Percentiles rank a stretch among this genome's conserved stretches.
phyloP scores from a whole-genome alignment of 2,329 filamentous ascomycete species.

The Alternaria sp. region DNA sequence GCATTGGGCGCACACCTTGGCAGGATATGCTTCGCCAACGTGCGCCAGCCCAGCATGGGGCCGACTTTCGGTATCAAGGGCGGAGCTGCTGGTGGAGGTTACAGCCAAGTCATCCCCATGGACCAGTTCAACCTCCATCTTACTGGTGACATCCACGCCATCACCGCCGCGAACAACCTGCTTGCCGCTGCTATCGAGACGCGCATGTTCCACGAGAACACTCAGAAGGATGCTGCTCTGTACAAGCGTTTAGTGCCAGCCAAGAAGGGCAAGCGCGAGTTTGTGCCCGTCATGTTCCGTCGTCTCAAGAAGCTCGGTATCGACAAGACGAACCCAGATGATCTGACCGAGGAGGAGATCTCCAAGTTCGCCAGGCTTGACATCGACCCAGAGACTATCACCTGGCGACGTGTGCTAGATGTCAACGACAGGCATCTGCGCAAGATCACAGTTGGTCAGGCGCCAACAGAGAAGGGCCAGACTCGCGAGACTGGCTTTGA shows the following conservation, averaged over 20 bases:
- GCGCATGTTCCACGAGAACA: constrained; percentile 96
- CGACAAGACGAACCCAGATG: constrained; percentile 89
- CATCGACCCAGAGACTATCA: constrained; percentile 96
- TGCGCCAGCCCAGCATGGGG: constrained; percentile 94
- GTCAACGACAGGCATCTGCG: constrained; percentile 96
- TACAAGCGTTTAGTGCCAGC: constrained; percentile 86
- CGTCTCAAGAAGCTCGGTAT: constrained; percentile 96
- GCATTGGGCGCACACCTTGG: constrained; percentile 88
- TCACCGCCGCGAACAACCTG: constrained; percentile 95
- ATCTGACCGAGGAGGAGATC: constrained; percentile 89
- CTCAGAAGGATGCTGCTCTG: constrained; percentile 86
- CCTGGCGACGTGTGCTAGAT: constrained; percentile 93
- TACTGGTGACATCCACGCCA: constrained; percentile 97
- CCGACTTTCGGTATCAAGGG: constrained; percentile 99
- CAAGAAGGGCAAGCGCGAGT: constrained; percentile 88
- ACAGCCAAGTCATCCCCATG: constrained; percentile 99
- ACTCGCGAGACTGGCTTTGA: constrained; percentile 92
- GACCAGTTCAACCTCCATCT: constrained; percentile 99
- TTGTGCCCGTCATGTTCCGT: constrained; percentile 89
- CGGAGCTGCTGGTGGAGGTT: constrained; percentile 93
- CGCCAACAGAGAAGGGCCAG: constrained; percentile 87
- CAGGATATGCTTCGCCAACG: constrained; percentile 91
- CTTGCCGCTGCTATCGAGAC: constrained; percentile 96
- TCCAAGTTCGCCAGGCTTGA: constrained; percentile 88
- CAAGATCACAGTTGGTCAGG: constrained; percentile 85